Percentiles rank a stretch among this genome's conserved stretches.
Evolutionary conservation across 73 alveolate species (phyloP).

Genomic region (Paraurostyla sp.): DNA sequence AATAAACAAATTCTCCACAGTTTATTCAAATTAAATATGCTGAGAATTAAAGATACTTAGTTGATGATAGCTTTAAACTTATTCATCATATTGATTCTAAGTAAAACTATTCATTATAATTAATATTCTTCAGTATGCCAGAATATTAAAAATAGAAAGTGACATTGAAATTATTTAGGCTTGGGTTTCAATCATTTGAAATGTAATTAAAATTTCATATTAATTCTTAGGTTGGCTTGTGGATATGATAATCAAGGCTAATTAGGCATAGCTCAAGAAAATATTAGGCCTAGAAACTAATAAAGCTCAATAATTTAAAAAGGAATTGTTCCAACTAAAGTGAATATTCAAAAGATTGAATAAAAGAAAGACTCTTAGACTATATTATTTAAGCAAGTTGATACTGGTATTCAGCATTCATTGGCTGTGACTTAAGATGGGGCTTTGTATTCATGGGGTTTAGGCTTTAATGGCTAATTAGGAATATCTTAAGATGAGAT

Average conservation of each 20-base stretch:
- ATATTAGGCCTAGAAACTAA: too few relatives aligned
- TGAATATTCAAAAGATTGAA: neutral
- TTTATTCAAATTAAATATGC: neutral
- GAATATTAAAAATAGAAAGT: neutral
- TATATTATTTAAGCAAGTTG: neutral
- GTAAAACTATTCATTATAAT: neutral
- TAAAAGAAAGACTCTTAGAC: neutral
- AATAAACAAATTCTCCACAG: neutral
- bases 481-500: neutral
- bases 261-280: neutral
- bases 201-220: neutral
- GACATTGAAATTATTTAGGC: neutral
- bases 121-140: neutral
- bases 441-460: neutral
- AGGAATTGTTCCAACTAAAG: slow-evolving; percentile 4
- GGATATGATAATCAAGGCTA: neutral
- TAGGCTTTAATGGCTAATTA: neutral
- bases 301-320: too few relatives aligned
- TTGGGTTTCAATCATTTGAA: neutral
- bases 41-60: neutral
- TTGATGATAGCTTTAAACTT: neutral
- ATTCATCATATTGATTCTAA: neutral
- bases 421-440: slow-evolving; percentile 35
- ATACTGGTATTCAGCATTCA: neutral
- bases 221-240: neutral